Percentiles rank a stretch among this genome's conserved stretches.
phyloP scores from a whole-genome alignment of 345 rosid genomes.

The Eucalyptus tenuipes region DNA sequence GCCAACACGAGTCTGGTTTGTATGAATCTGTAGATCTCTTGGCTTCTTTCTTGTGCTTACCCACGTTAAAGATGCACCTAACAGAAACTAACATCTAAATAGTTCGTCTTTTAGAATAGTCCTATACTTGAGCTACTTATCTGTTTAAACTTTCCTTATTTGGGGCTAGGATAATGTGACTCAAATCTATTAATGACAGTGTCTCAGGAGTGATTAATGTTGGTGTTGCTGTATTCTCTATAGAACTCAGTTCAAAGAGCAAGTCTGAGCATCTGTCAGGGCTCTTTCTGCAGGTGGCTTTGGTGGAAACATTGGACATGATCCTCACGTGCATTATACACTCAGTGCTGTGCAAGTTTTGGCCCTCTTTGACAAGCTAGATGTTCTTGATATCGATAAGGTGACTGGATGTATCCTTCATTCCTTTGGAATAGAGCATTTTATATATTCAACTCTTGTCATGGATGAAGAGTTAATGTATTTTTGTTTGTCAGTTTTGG shows the following conservation, averaged over 20 bases:
- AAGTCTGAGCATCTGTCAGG: not conserved
- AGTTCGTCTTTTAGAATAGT: not conserved
- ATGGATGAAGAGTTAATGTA: not conserved
- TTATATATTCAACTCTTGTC: not conserved
- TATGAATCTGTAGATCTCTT: not conserved
- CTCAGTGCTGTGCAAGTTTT: constrained; percentile 83
- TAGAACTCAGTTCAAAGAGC: not conserved
- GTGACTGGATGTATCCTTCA: constrained; percentile 80
- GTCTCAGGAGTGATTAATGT: not conserved
- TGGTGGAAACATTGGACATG: constrained; percentile 89
- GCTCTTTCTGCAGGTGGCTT: constrained; percentile 58
- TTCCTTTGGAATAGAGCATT: not conserved
- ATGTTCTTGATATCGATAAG: constrained; percentile 49
- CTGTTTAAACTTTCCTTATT: not conserved
- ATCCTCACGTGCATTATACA: constrained; percentile 69
- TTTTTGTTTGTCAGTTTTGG: not conserved
- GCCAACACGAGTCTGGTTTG: constrained; percentile 78
- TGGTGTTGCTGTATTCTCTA: not conserved
- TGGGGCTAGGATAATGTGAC: not conserved
- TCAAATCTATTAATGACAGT: not conserved
- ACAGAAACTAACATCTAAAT: not conserved
- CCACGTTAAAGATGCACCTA: not conserved
- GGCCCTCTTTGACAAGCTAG: constrained; percentile 62
- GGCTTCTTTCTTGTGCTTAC: not conserved
- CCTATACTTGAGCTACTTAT: not conserved